Conservation (phyloP, 768 basidiomycete genomes). For the Trametes cinnabarina region DNA sequence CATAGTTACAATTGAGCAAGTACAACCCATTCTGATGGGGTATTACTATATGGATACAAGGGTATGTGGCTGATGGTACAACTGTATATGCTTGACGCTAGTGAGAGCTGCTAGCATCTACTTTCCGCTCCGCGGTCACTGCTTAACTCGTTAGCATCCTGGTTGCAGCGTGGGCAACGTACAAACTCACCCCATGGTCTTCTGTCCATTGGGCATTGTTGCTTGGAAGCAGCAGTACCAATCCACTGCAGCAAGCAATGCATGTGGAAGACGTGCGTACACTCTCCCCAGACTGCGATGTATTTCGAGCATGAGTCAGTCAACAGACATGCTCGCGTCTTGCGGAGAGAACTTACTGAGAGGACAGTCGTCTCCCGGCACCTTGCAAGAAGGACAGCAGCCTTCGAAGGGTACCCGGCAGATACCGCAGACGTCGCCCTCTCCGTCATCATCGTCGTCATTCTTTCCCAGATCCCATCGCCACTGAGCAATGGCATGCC, state of each 20-base stretch:
- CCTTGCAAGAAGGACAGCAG: slow-evolving; percentile 93
- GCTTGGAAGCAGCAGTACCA: slow-evolving; percentile 82
- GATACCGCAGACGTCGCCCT: slow-evolving; percentile 78
- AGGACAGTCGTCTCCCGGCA: slow-evolving; percentile 95
- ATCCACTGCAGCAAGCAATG: slow-evolving; percentile 98
- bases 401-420: slow-evolving; percentile 91
- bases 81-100: not conserved
- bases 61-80: slow-evolving; percentile 4
- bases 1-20: not conserved
- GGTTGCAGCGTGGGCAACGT: not conserved
- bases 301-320: too few relatives aligned
- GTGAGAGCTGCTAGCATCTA: slow-evolving; percentile 26
- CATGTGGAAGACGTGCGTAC: slow-evolving; percentile 97
- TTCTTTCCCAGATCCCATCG: slow-evolving; percentile 63
- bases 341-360: slow-evolving; percentile 56
- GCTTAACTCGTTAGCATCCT: not conserved
- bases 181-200: slow-evolving; percentile 76
- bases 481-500: slow-evolving; percentile 90
- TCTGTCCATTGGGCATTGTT: slow-evolving; percentile 98
- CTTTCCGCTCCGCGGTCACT: slow-evolving; percentile 58
- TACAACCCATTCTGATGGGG: not conserved
- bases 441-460: slow-evolving; percentile 53
- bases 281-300: slow-evolving; percentile 89
- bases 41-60: slow-evolving; percentile 17
- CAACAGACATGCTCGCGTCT: not conserved